These are phyloP conservation scores for Fusarium veterinarium DNA, from an alignment of 2,329 filamentous ascomycete genomes.

Conservation along the genomic window DNA sequence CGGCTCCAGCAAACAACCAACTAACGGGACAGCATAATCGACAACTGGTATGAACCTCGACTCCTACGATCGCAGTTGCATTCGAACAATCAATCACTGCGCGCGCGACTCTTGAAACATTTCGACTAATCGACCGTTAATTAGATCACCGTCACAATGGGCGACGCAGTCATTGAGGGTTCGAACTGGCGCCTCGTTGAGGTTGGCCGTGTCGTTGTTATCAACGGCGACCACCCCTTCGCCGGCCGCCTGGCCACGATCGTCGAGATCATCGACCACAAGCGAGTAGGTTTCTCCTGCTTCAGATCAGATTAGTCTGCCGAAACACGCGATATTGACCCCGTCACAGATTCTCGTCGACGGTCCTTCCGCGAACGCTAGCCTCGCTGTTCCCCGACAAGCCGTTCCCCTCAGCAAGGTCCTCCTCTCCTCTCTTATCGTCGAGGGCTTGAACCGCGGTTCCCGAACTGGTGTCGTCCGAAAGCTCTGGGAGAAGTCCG, in stretches of 20 bases:
- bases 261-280: conserved; percentile 99
- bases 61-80: conserved; percentile 44
- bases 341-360: conserved; percentile 86
- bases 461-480: conserved; percentile 85
- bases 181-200: conserved; percentile 96
- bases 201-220: conserved; percentile 96
- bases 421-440: conserved; percentile 89
- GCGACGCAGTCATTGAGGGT: conserved; percentile 83
- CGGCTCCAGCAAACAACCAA: conserved; percentile 53
- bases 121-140: conserved; percentile 49
- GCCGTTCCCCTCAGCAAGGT: conserved; percentile 82
- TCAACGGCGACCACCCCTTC: conserved; percentile 82
- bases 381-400: conserved; percentile 87
- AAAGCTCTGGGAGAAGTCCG: conserved; percentile 89
- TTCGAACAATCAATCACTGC: conserved; percentile 43
- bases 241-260: conserved; percentile 90
- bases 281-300: conserved; percentile 82
- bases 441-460: conserved; percentile 86
- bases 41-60: conserved; percentile 54
- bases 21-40: conserved; percentile 54
- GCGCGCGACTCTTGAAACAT: conserved; percentile 41
- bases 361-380: conserved; percentile 85
- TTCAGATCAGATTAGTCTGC: conserved; percentile 9
- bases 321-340: conserved; percentile 42
- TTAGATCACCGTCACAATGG: conserved; percentile 77